Evolutionary conservation across 495 filamentous ascomycete genomes (phyloP).

Genomic region (Talaromyces liani): DNA sequence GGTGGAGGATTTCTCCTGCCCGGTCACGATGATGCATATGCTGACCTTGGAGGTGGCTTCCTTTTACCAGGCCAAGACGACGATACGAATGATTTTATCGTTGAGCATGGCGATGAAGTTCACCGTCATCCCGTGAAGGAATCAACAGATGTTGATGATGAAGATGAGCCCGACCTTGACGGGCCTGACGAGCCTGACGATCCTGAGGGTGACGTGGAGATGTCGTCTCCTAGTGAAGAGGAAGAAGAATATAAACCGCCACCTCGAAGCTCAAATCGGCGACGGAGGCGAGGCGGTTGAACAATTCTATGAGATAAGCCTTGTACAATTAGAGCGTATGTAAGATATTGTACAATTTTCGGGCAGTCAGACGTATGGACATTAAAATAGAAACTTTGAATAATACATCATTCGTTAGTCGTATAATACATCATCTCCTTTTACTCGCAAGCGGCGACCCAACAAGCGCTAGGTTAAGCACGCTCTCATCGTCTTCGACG

Average conservation of each 20-base stretch:
- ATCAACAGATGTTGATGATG: background rate
- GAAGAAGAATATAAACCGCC: constrained; percentile 2
- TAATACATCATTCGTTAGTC: background rate
- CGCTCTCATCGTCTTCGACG: background rate
- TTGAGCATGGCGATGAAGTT: constrained; percentile 3
- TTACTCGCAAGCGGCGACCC: constrained; percentile 9
- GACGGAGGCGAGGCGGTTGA: constrained; percentile 8
- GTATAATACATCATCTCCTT: background rate
- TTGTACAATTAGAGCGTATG: background rate
- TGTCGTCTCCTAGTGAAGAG: constrained; percentile 1
- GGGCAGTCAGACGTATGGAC: background rate
- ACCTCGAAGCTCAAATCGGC: background rate
- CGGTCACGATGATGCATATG: constrained; percentile 15
- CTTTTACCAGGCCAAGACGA: constrained; percentile 23
- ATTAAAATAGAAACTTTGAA: too few relatives aligned
- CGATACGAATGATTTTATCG: constrained; percentile 5
- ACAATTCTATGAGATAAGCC: background rate
- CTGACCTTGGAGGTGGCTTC: constrained; percentile 29
- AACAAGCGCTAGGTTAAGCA: background rate
- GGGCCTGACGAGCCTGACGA: background rate
- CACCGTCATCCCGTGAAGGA: background rate
- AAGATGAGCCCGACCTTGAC: too few relatives aligned
- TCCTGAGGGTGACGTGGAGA: background rate
- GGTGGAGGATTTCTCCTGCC: constrained; percentile 30
- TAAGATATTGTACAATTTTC: background rate